These are phyloP conservation scores for Venturia pyrina DNA, from an alignment of 2,329 filamentous ascomycete species.

Conservation along the genomic window DNA sequence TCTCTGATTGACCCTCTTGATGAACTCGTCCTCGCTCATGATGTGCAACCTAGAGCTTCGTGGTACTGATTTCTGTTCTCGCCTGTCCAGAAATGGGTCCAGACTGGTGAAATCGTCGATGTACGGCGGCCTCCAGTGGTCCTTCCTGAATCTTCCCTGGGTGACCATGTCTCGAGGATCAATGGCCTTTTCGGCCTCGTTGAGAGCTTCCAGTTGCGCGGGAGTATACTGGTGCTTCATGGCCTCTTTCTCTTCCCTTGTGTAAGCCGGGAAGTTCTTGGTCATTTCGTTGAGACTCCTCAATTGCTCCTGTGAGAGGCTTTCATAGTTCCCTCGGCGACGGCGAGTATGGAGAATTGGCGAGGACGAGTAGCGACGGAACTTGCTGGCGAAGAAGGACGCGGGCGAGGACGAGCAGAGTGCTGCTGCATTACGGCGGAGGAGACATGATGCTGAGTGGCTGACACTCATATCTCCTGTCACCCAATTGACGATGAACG, in stretches of 20 bases:
- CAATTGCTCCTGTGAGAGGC: slow-evolving; percentile 6
- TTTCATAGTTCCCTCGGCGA: not conserved
- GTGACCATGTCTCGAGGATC: slow-evolving; percentile 62
- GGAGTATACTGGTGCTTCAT: slow-evolving; percentile 64
- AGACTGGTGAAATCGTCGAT: slow-evolving; percentile 73
- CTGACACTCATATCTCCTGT: slow-evolving; percentile 29
- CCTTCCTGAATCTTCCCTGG: slow-evolving; percentile 61
- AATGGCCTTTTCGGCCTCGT: slow-evolving; percentile 70
- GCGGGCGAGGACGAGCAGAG: not conserved
- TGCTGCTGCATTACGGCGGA: slow-evolving; percentile 16
- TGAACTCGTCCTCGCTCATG: slow-evolving; percentile 6
- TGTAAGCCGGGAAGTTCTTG: slow-evolving; percentile 39
- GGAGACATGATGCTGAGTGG: slow-evolving; percentile 32
- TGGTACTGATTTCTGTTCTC: slow-evolving; percentile 14
- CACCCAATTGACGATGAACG: not conserved
- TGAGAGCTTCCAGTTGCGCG: slow-evolving; percentile 70
- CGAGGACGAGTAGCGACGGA: slow-evolving; percentile 6
- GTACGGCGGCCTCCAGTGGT: slow-evolving; percentile 64
- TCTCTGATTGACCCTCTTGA: not conserved
- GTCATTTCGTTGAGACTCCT: slow-evolving; percentile 1
- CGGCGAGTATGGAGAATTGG: not conserved
- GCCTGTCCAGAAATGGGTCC: slow-evolving; percentile 68
- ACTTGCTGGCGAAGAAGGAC: not conserved
- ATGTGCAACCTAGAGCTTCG: not conserved
- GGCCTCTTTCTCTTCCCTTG: slow-evolving; percentile 50